Evolutionary conservation across 192 early-diverging fungal genomes (phyloP), one percentile per base, ranked within the genome.

Genomic region (Coemansia javaensis): DNA sequence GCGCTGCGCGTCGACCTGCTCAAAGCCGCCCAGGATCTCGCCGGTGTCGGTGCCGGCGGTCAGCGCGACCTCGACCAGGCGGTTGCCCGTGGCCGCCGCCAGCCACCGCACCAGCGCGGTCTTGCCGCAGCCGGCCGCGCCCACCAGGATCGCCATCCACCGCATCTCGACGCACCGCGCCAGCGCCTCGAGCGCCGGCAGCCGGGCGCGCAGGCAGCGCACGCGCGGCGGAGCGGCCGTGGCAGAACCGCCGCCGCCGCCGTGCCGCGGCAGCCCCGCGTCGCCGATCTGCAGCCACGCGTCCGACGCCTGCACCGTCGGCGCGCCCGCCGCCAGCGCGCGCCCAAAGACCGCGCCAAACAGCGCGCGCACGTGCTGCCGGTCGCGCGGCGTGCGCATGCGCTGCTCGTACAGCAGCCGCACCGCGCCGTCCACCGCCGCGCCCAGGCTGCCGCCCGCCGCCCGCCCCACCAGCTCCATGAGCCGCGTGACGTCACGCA

Each of bases 401-500:
- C 92, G 80, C 40, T 93, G 91, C 36, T 88, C 56, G 47, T 93
- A 98, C 40, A 98, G 79, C 48, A 91, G 81, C 40, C 88, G 81
- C 13, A 97, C 62, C 44, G 80, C 91, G 35, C 83, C 75, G 17
- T 77, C 72, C 11, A 59, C 35, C 4, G 65, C 43, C 50, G 47
- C 1, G n/a, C n/a, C n/a, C n/a, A n/a, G n/a, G n/a, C n/a, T n/a
- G n/a, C n/a, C n/a, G n/a, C n/a, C n/a, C n/a, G n/a, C n/a, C n/a
- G n/a, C n/a, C n/a, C n/a, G n/a, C n/a, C n/a, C n/a, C n/a, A 87
- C 79, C 16, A 97, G 63, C 31, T 96, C 89, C 49, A 99, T 76
- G 85, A 94, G 95, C 23, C 96, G 84, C 63, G 90, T 81, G 21
- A 95, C 86, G 77, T 99, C 96, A n/a, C 96, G 88, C 53, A 99